Conservation (phyloP, 208 protist genomes). For the Acanthamoeba culbertsoni region DNA sequence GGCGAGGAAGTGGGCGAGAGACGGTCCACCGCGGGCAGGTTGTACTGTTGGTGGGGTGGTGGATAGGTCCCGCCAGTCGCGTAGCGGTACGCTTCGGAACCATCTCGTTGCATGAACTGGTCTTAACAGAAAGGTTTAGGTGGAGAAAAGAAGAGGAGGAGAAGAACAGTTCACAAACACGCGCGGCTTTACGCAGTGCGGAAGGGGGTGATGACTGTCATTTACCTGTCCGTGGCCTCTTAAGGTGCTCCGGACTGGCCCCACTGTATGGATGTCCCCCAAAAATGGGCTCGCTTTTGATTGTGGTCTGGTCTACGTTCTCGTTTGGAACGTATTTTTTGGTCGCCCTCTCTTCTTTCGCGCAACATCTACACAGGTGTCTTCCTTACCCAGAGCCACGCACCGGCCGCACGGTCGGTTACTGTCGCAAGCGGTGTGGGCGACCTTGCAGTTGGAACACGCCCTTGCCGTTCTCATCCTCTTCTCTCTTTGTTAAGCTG, state of each 20-base stretch:
- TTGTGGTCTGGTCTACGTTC: not conserved
- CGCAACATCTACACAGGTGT: not conserved
- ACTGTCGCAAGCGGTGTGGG: slow-evolving; percentile 38
- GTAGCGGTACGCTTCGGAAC: not conserved
- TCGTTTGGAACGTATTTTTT: not conserved
- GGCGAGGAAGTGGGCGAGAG: not conserved
- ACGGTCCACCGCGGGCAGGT: not conserved
- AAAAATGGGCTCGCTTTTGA: not conserved
- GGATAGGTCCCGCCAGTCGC: not conserved
- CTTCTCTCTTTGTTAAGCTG: not conserved
- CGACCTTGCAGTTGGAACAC: slow-evolving; percentile 1
- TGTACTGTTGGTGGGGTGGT: not conserved
- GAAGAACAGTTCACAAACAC: too few relatives aligned
- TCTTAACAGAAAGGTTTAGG: not conserved
- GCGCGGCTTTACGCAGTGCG: not conserved
- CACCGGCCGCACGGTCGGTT: slow-evolving; percentile 17
- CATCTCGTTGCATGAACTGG: too few relatives aligned
- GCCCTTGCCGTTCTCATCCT: slow-evolving; percentile 33
- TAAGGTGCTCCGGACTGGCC: not conserved
- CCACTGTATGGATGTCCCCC: not conserved
- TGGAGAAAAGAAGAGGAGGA: not conserved
- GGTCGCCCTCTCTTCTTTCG: slow-evolving; percentile 12
- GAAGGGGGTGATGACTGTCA: not conserved
- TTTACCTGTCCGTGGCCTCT: not conserved
- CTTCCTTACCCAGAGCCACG: not conserved